Evolutionary conservation across 225 moss, liverwort and hornwort species (phyloP), one percentile per base, ranked within the genome.

Genomic region (Takakia lepidozioides): DNA sequence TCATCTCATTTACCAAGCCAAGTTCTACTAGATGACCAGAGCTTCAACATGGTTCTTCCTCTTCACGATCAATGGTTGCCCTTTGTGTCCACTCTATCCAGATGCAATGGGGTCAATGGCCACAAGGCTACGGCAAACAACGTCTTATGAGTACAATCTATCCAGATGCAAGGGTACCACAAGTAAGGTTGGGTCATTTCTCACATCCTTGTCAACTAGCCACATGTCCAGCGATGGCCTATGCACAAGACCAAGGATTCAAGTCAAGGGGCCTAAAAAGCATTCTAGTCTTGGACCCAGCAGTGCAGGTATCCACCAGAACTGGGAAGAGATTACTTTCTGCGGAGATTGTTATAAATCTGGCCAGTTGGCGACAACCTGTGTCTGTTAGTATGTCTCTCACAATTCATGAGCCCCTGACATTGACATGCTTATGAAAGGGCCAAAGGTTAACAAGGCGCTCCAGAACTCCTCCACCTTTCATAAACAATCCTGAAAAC

Each of bases 381-480:
- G 25, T 42, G 20, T 23, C 3, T 39, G 11, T 14, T 27, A 16
- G 23, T 10, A 27, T 8, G 13, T 43, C 0, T 18, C 2, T 41
- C 8, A 17, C 41, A 2, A 41, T 13, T 2, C 4, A 3, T 16
- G 27, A 10, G 4, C n/a, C 38, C 9, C 18, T 54, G 25, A 25
- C 21, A 54, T 17, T 27, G 19, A 19, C 11, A 19, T 26, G 10
- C 14, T 99, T 99, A 74, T 87, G 85, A 47, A 99, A 99, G 54
- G 91, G 87, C 91, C 91, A 99, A 24, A 99, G 78, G 51, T 99
- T 90, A 38, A 91, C 87, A 66, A 99, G 87, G 65, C 91, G 87
- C 81, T 99, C 98, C 57, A 99, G 76, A 69, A 99, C 91, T 81
- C 91, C 98, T 91, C 98, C 98, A 99, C 98, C 98, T 91, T 99